These are phyloP conservation scores for Trichoderma sp. DNA, from an alignment of 2,329 filamentous ascomycete species.

Conservation along the genomic window DNA sequence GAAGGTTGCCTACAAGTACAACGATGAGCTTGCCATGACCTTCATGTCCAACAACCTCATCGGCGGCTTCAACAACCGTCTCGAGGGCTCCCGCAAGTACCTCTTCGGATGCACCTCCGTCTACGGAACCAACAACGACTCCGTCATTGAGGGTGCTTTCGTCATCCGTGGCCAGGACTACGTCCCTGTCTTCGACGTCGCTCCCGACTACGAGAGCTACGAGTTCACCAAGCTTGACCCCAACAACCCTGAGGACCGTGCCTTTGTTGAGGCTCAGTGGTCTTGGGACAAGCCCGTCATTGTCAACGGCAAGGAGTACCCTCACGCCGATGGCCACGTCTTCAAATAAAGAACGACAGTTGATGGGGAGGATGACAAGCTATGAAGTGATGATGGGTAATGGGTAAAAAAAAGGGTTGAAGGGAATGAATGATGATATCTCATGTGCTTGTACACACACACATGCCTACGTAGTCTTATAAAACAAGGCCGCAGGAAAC, in stretches of 20 bases:
- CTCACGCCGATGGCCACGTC: constrained; percentile 90
- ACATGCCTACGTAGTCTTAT: constrained; percentile 13
- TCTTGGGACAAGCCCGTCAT: constrained; percentile 82
- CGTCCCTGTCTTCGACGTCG: constrained; percentile 87
- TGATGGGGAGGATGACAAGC: not conserved
- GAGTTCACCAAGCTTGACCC: constrained; percentile 94
- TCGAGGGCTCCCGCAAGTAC: constrained; percentile 97
- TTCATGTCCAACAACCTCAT: constrained; percentile 99
- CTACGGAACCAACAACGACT: constrained; percentile 85
- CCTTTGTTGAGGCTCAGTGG: constrained; percentile 86
- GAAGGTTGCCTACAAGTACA: constrained; percentile 97
- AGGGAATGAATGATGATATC: constrained; percentile 31
- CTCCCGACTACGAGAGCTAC: constrained; percentile 97
- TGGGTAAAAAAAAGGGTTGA: constrained; percentile 32
- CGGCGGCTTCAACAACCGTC: constrained; percentile 94
- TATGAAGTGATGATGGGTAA: constrained; percentile 33
- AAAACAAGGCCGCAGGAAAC: not conserved
- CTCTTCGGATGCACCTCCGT: constrained; percentile 89
- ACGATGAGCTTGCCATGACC: constrained; percentile 90
- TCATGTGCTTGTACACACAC: constrained; percentile 4
- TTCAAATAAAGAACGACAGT: constrained; percentile 74
- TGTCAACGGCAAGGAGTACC: constrained; percentile 82
- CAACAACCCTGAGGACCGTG: constrained; percentile 76
- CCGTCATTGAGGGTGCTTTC: constrained; percentile 89
- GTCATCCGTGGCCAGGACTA: constrained; percentile 89